phyloP scores from a whole-genome alignment of 371 early-diverging fungal genomes.

The Mucor irregularis region DNA sequence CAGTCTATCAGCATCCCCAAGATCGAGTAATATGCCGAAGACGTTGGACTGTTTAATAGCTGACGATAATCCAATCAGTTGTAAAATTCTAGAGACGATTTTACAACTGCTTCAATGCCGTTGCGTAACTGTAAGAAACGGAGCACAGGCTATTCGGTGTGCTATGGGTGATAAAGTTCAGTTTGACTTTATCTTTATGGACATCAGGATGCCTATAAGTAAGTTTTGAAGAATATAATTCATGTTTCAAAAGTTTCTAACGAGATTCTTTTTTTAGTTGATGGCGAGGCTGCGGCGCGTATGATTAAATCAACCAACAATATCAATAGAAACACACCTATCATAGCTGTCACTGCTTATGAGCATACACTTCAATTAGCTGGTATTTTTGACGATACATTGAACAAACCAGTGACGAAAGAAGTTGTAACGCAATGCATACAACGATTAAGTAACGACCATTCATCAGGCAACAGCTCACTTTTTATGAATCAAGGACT shows the following conservation, averaged over 20 bases:
- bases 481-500: no score
- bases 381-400: conserved; percentile 70
- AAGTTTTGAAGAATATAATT: conserved; percentile 35
- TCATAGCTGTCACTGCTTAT: conserved; percentile 76
- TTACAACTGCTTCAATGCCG: conserved; percentile 71
- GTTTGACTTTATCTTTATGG: conserved; percentile 93
- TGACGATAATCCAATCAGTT: conserved; percentile 89
- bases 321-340: conserved; percentile 70
- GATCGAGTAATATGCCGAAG: background rate
- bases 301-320: conserved; percentile 95
- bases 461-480: no score
- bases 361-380: conserved; percentile 56
- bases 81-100: conserved; percentile 87
- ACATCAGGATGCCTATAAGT: conserved; percentile 91
- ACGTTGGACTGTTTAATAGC: conserved; percentile 70
- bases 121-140: conserved; percentile 83
- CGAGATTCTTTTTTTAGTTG: conserved; percentile 52
- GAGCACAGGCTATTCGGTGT: conserved; percentile 87
- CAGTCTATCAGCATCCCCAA: background rate
- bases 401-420: conserved; percentile 75
- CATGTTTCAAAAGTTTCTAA: no score
- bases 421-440: conserved; percentile 40
- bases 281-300: conserved; percentile 87
- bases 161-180: conserved; percentile 81
- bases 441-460: background rate